These are phyloP conservation scores for Tephrocybe sp. DNA, from an alignment of 768 basidiomycete genomes.

Conservation along the genomic window DNA sequence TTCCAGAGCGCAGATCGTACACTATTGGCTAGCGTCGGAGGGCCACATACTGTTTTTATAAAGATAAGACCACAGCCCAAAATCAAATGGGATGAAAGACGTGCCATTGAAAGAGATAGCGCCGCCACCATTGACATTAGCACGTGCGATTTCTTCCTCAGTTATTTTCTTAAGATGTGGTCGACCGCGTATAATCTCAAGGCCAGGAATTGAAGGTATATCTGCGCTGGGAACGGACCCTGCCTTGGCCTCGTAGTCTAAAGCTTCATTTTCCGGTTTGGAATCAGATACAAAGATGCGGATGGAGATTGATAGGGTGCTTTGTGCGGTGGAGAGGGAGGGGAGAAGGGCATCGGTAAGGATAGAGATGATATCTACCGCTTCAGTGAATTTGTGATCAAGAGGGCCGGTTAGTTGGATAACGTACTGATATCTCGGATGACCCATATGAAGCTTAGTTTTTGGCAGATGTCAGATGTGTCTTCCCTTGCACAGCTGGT, in stretches of 20 bases:
- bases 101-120: constrained; percentile 47
- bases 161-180: constrained; percentile 40
- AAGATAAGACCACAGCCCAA: not conserved
- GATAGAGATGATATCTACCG: constrained; percentile 26
- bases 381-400: not conserved
- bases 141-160: constrained; percentile 30
- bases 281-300: constrained; percentile 18
- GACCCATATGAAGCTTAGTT: constrained; percentile 37
- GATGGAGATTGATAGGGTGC: constrained; percentile 12
- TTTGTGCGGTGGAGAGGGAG: constrained; percentile 4
- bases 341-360: constrained; percentile 24
- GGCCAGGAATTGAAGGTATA: constrained; percentile 3
- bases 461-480: not conserved
- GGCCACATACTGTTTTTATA: constrained; percentile 44
- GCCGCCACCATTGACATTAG: constrained; percentile 20
- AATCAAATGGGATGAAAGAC: constrained; percentile 6
- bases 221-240: not conserved
- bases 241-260: constrained; percentile 11
- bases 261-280: constrained; percentile 2
- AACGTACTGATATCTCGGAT: constrained; percentile 33
- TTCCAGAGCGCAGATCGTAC: constrained; percentile 38
- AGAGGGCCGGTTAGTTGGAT: not conserved
- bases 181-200: constrained; percentile 32
- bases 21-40: constrained; percentile 32
- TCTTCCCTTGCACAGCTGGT: constrained; percentile 5